Evolutionary conservation across 164 flowering plant genomes (phyloP).

Genomic region (Brasenia schreberi): DNA sequence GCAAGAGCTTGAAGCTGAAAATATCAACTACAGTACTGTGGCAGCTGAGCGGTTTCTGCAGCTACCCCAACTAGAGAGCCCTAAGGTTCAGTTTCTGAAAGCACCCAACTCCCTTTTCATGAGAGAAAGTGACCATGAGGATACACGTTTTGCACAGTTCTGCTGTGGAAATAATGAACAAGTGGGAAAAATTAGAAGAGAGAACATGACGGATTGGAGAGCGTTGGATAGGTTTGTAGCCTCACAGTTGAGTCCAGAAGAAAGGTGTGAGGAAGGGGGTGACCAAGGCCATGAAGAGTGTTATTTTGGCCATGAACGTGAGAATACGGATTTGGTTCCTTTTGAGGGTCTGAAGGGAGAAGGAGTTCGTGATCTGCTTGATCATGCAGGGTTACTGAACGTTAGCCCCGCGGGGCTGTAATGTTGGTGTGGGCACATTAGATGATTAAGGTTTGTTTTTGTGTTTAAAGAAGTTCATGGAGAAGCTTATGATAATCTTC

Average conservation of each 20-base stretch:
- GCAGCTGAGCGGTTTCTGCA: slow-evolving; percentile 9
- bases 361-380: neutral
- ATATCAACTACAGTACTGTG: slow-evolving; percentile 9
- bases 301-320: neutral
- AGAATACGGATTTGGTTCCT: neutral
- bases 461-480: neutral
- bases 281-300: neutral
- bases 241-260: slow-evolving; percentile 80
- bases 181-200: slow-evolving; percentile 7
- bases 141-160: neutral
- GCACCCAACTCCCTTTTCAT: slow-evolving; percentile 37
- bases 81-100: slow-evolving; percentile 54
- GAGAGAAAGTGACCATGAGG: slow-evolving; percentile 21
- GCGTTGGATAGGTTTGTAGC: slow-evolving; percentile 90
- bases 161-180: neutral
- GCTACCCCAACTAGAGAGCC: slow-evolving; percentile 89
- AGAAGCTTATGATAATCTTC: neutral
- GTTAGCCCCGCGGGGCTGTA: neutral
- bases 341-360: neutral
- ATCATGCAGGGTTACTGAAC: neutral
- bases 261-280: slow-evolving; percentile 21
- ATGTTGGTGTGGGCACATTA: neutral
- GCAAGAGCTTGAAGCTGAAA: slow-evolving; percentile 48
- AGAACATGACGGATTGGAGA: slow-evolving; percentile 83
- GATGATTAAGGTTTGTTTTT: neutral